These are phyloP conservation scores for Sungouiozyma ichnusensis DNA, from an alignment of 805 yeast species.

Conservation along the genomic window DNA sequence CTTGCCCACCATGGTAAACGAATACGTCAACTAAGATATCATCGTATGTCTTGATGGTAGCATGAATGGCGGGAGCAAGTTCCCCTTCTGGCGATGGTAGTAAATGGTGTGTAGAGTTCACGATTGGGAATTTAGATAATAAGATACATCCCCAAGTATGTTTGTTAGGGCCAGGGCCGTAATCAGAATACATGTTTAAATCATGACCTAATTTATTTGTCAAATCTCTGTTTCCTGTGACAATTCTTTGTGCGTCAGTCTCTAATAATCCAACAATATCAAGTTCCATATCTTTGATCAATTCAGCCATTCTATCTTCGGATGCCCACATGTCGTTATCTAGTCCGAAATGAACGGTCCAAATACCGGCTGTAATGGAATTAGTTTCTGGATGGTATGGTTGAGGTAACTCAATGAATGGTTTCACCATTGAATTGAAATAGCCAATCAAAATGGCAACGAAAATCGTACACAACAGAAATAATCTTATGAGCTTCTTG, in stretches of 20 bases:
- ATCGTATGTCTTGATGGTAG: conserved; percentile 87
- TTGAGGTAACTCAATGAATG: conserved; percentile 38
- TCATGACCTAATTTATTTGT: conserved; percentile 89
- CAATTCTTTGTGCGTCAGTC: conserved; percentile 85
- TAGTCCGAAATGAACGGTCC: conserved; percentile 96
- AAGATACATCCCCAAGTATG: conserved; percentile 98
- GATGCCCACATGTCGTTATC: conserved; percentile 98
- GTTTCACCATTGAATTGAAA: conserved; percentile 19
- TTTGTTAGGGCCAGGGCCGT: conserved; percentile 95
- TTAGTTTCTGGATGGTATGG: conserved; percentile 62
- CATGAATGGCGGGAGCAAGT: conserved; percentile 95
- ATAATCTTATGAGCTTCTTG: conserved; percentile 8
- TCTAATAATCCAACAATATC: conserved; percentile 89
- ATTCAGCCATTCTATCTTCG: conserved; percentile 78
- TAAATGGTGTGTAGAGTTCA: conserved; percentile 81
- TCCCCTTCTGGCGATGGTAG: conserved; percentile 97
- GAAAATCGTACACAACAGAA: conserved; percentile 6
- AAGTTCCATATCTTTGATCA: conserved; percentile 74
- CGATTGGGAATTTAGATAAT: conserved; percentile 86
- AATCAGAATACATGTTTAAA: conserved; percentile 88
- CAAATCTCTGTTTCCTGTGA: conserved; percentile 91
- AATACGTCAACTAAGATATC: conserved; percentile 70
- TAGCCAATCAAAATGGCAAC: conserved; percentile 12
- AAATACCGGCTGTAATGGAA: conserved; percentile 85
- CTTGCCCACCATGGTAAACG: conserved; percentile 97